Conservation (phyloP, 2,329 filamentous ascomycete genomes). For the Emmonsia crescens region DNA sequence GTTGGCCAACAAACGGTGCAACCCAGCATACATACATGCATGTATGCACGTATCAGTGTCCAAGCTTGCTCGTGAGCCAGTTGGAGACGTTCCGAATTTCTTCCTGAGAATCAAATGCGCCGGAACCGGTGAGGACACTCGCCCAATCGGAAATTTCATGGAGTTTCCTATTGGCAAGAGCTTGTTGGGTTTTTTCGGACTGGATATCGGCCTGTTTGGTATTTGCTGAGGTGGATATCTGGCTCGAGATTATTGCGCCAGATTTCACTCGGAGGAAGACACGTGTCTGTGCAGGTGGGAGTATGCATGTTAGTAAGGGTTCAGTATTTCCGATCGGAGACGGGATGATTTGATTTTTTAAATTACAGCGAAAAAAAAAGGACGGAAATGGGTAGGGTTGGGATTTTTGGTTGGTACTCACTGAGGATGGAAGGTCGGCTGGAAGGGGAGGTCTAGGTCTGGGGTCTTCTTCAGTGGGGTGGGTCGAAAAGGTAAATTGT, state of each 20-base stretch:
- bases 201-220: slow-evolving; percentile 23
- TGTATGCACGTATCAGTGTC: slow-evolving; percentile 6
- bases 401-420: slow-evolving; percentile 21
- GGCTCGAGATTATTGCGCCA: slow-evolving; percentile 30
- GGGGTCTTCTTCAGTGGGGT: slow-evolving; percentile 49
- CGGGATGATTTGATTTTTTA: not conserved
- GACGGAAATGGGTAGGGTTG: not conserved
- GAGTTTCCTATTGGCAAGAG: slow-evolving; percentile 32
- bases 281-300: slow-evolving; percentile 24
- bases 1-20: not conserved
- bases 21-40: not conserved
- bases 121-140: slow-evolving; percentile 9
- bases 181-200: slow-evolving; percentile 21
- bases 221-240: slow-evolving; percentile 30
- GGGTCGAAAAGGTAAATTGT: slow-evolving; percentile 61
- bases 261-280: slow-evolving; percentile 32
- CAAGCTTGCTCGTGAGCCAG: slow-evolving; percentile 19
- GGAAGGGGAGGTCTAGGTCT: slow-evolving; percentile 44
- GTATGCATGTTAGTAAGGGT: not conserved
- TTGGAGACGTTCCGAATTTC: slow-evolving; percentile 9
- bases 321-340: not conserved
- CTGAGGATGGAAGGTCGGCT: slow-evolving; percentile 37
- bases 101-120: slow-evolving; percentile 3
- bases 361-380: not conserved
- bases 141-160: slow-evolving; percentile 40